These are phyloP conservation scores for Cydonia oblonga DNA, from an alignment of 331 rosid species.

Conservation along the genomic window DNA sequence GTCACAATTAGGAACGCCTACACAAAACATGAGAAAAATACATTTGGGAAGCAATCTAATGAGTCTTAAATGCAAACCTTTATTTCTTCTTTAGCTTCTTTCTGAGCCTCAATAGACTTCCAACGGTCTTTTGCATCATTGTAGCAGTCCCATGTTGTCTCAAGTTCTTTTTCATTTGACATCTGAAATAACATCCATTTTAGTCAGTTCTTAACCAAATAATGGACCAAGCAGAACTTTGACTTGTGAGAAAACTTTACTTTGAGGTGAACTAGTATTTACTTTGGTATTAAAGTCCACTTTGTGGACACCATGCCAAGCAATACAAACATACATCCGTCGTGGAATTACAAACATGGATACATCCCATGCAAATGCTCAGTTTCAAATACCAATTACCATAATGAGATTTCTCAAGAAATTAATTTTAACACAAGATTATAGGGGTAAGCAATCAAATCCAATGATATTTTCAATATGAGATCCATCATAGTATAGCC, in stretches of 20 bases:
- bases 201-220: background rate
- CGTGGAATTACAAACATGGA: background rate
- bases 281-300: background rate
- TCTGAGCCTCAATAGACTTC: conserved; percentile 53
- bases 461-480: background rate
- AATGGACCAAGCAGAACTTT: background rate
- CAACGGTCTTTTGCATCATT: conserved; percentile 55
- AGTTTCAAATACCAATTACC: background rate
- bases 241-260: background rate
- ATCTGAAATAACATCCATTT: conserved; percentile 31
- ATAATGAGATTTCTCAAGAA: background rate
- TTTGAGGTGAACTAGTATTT: background rate
- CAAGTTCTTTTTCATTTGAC: conserved; percentile 46
- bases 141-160: conserved; percentile 61
- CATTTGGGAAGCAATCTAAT: conserved; percentile 6
- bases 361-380: background rate
- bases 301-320: background rate
- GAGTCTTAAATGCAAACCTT: conserved; percentile 43
- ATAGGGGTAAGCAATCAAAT: background rate
- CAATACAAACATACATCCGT: background rate
- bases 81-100: conserved; percentile 41
- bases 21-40: conserved; percentile 2
- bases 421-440: background rate
- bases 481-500: too few relatives aligned
- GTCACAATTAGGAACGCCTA: conserved; percentile 15